Evolutionary conservation across 352 stramenopile genomes (phyloP).

Genomic region (Globisporangium cederbergense): DNA sequence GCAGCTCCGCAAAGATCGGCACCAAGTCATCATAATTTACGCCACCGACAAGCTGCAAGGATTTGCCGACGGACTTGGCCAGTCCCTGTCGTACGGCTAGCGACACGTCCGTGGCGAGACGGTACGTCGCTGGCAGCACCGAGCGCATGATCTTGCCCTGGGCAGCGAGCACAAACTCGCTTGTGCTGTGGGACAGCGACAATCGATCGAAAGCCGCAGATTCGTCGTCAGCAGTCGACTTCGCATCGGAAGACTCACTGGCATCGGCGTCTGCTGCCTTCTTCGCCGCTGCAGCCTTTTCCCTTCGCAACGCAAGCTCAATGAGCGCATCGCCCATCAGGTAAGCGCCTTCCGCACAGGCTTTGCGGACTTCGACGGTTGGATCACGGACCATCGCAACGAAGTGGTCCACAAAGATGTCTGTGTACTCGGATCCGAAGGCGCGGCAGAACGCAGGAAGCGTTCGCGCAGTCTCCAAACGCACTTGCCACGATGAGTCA

Average conservation of each 20-base stretch:
- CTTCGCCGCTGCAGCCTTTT: constrained; percentile 1
- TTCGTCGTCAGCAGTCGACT: constrained; percentile 16
- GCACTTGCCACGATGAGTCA: constrained; percentile 86
- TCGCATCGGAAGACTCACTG: neutral
- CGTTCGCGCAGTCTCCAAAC: constrained; percentile 68
- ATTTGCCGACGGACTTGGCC: constrained; percentile 73
- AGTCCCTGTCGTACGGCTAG: constrained; percentile 72
- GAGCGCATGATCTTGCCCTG: constrained; percentile 81
- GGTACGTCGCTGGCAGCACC: constrained; percentile 74
- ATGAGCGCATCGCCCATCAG: constrained; percentile 59
- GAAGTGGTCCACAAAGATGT: constrained; percentile 88
- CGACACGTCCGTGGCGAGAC: constrained; percentile 70
- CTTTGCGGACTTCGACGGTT: constrained; percentile 82
- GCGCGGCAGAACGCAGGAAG: constrained; percentile 72
- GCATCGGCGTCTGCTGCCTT: neutral
- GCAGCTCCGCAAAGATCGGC: constrained; percentile 78
- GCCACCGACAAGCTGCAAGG: constrained; percentile 59
- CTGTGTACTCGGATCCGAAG: constrained; percentile 76
- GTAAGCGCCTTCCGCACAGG: constrained; percentile 65
- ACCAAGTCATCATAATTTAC: constrained; percentile 79
- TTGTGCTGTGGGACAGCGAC: constrained; percentile 18
- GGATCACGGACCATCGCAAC: constrained; percentile 77
- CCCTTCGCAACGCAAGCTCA: constrained; percentile 38
- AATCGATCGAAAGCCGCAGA: constrained; percentile 26
- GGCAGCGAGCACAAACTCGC: constrained; percentile 48